Evolutionary conservation across 2,329 filamentous ascomycete species (phyloP).

Genomic region (Aspergillus luchuensis): DNA sequence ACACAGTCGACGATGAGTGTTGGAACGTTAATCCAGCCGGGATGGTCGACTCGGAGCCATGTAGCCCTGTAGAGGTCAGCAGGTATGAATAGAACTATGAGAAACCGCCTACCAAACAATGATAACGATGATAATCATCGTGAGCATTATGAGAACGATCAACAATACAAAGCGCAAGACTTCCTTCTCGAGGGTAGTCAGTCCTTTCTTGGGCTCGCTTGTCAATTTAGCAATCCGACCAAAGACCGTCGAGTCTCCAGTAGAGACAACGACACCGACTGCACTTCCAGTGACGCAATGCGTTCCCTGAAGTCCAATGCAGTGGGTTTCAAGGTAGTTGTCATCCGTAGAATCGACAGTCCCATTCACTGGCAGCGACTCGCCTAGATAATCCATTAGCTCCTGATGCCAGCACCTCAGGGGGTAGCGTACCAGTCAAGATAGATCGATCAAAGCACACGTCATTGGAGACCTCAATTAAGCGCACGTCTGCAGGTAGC

Average conservation of each 20-base stretch:
- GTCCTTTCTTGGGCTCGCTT: constrained; percentile 65
- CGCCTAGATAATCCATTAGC: constrained; percentile 55
- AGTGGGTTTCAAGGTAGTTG: constrained; percentile 76
- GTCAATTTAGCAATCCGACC: constrained; percentile 74
- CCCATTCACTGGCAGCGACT: constrained; percentile 66
- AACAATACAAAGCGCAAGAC: constrained; percentile 71
- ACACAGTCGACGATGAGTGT: constrained; percentile 73
- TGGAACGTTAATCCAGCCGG: constrained; percentile 71
- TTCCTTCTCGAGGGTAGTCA: constrained; percentile 72
- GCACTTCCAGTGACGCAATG: constrained; percentile 72
- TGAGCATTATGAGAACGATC: constrained; percentile 69
- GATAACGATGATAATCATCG: constrained; percentile 56
- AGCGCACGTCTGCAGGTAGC: constrained; percentile 71
- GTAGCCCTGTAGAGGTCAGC: constrained; percentile 54
- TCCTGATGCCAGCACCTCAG: not conserved
- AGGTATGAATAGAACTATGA: not conserved
- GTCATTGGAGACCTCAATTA: constrained; percentile 68
- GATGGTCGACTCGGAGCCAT: constrained; percentile 68
- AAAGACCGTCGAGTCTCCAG: constrained; percentile 73
- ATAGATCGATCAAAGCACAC: constrained; percentile 73
- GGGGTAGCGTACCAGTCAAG: constrained; percentile 58
- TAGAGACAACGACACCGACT: constrained; percentile 69
- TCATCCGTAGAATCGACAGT: constrained; percentile 67
- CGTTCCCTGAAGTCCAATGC: constrained; percentile 77
- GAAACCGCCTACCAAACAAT: constrained; percentile 59